Base-by-base conservation (phyloP, 139 green algal genomes). In the Chlorella sorokiniana region DNA sequence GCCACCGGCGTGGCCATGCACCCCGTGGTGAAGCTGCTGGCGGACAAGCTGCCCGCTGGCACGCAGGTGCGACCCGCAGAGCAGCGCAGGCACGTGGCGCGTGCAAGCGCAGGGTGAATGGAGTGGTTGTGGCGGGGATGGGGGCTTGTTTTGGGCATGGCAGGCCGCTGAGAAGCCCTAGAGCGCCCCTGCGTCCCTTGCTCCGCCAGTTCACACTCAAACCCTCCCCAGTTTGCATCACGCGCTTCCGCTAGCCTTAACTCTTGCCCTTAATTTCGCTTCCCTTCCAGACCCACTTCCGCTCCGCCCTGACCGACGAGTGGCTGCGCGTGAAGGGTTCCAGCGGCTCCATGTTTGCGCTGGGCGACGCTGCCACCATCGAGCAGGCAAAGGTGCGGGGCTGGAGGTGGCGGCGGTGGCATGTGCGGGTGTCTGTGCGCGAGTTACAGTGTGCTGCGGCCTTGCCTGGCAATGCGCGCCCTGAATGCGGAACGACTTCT, bases 311-410 rank as follows among this genome's bases (percentile, higher is more conserved):
- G 14, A 96, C 93, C 18, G 93, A 98, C 62, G 90, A 95, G n/a
- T 93, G 84, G 79, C 86, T 98, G 84, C 83, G 90, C 0, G 94
- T 97, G 27, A 91, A 93, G 70, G 95, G 95, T 81, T 91, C 81
- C 72, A 77, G 92, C 67, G 92, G 93, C 75, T 87, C 73, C 83
- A 98, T 98, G 75, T 98, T 89, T 74, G 93, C 93, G 4, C 80
- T 98, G 54, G 95, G 95, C 0, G 95, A 98, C 79, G 92, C 92
- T 5, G 87, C 93, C 64, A 98, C 94, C 48, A 96, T 98, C 54
- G 88, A 94, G 59, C 93, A 94, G 82, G 84, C 85, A 29, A 89
- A 85, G 74, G 74, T 80, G 54, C 3, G 74, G 31, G 44, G 42
- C 6, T 31, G 31, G 25, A 25, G 31, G 33, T 2, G 18, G 14